Conservation (phyloP, 2,329 filamentous ascomycete genomes). For the Metarhizium guizhouense region DNA sequence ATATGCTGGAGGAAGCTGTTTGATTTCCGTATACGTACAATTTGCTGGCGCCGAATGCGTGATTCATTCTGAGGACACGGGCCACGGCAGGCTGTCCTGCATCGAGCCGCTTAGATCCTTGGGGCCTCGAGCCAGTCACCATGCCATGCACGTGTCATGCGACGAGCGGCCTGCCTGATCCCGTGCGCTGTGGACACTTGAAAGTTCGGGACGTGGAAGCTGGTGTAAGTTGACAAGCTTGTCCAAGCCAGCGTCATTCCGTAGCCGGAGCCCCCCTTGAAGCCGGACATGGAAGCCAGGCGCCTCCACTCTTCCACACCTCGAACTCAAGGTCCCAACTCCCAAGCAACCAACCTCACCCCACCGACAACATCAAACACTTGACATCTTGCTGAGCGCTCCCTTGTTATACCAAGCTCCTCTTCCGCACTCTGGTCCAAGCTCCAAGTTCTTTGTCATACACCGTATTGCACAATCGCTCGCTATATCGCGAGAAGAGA, state of each 20-base stretch:
- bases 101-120: not conserved
- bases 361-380: not conserved
- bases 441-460: not conserved
- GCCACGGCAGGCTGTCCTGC: not conserved
- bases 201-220: too few relatives aligned
- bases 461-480: not conserved
- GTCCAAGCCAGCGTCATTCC: too few relatives aligned
- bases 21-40: too few relatives aligned
- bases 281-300: too few relatives aligned
- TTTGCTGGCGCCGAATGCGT: not conserved
- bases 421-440: not conserved
- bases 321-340: too few relatives aligned
- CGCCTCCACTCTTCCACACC: too few relatives aligned
- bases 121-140: not conserved
- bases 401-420: not conserved
- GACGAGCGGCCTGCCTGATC: not conserved
- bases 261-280: too few relatives aligned
- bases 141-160: conserved; percentile 2
- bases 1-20: not conserved
- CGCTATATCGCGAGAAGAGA: not conserved
- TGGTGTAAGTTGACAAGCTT: too few relatives aligned
- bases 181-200: too few relatives aligned
- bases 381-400: not conserved
- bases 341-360: not conserved
- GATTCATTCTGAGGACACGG: not conserved